These are phyloP conservation scores for Penicillium samsonianum DNA, from an alignment of 495 filamentous ascomycete species.

Conservation along the genomic window DNA sequence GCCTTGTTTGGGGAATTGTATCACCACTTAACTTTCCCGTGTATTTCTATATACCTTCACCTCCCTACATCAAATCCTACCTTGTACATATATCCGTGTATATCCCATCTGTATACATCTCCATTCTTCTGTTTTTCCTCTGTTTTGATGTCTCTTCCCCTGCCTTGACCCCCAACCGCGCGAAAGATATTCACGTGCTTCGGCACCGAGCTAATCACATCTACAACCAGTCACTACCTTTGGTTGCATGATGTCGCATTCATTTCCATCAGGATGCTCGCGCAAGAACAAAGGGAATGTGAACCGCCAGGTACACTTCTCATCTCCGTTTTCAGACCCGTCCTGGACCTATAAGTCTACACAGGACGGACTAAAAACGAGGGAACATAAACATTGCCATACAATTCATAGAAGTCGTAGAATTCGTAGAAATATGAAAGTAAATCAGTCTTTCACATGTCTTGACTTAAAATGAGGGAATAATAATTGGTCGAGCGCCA, in stretches of 20 bases:
- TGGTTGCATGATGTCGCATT: slow-evolving; percentile 32
- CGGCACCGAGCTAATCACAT: slow-evolving; percentile 44
- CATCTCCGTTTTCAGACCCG: slow-evolving; percentile 52
- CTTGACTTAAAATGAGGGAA: neutral
- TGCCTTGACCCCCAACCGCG: slow-evolving; percentile 18
- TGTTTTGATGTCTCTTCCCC: slow-evolving; percentile 1
- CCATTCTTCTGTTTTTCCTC: slow-evolving; percentile 13
- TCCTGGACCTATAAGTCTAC: slow-evolving; percentile 47
- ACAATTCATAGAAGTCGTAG: neutral
- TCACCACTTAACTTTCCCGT: slow-evolving; percentile 13
- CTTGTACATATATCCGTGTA: slow-evolving; percentile 34
- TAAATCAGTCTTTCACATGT: neutral
- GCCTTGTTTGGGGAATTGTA: slow-evolving; percentile 1
- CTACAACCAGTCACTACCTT: slow-evolving; percentile 32
- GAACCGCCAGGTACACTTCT: slow-evolving; percentile 45
- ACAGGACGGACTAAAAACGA: slow-evolving; percentile 56
- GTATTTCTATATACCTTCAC: slow-evolving; percentile 26
- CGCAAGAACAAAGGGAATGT: slow-evolving; percentile 48
- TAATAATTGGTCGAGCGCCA: neutral
- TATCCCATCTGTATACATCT: slow-evolving; percentile 19
- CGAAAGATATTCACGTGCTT: slow-evolving; percentile 41
- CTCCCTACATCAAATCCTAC: slow-evolving; percentile 13
- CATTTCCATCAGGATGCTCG: slow-evolving; percentile 30
- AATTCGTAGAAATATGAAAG: slow-evolving; percentile 3
- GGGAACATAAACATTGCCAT: slow-evolving; percentile 41